These are phyloP conservation scores for Trametes pubescens DNA, from an alignment of 1,284 basidiomycete species.

Conservation along the genomic window DNA sequence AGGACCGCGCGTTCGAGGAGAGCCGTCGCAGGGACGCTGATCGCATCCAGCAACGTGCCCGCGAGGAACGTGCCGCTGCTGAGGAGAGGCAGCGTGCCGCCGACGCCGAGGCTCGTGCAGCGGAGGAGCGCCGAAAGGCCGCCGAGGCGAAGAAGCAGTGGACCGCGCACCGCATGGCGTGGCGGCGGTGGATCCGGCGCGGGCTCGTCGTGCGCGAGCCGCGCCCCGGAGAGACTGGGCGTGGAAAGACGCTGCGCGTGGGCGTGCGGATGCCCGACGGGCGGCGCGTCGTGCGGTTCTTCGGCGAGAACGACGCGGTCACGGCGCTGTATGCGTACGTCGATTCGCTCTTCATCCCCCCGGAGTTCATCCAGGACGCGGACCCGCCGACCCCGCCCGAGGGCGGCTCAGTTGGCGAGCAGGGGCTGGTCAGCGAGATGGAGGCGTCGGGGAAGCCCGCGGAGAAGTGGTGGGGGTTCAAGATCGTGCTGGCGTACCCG, in stretches of 20 bases:
- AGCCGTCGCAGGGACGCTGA: slow-evolving; percentile 76
- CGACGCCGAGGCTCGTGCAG: slow-evolving; percentile 43
- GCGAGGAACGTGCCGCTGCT: slow-evolving; percentile 50
- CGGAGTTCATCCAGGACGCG: slow-evolving; percentile 44
- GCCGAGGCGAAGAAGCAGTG: slow-evolving; percentile 45
- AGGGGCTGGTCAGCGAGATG: slow-evolving; percentile 53
- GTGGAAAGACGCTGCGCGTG: slow-evolving; percentile 56
- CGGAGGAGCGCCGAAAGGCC: slow-evolving; percentile 42
- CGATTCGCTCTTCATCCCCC: slow-evolving; percentile 60
- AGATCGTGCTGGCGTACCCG: slow-evolving; percentile 74
- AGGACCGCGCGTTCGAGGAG: slow-evolving; percentile 81
- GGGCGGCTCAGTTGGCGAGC: slow-evolving; percentile 43
- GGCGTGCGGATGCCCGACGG: slow-evolving; percentile 77
- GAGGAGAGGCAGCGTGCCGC: slow-evolving; percentile 42
- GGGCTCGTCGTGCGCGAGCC: slow-evolving; percentile 49
- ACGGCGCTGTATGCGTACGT: slow-evolving; percentile 76
- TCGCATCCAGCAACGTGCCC: slow-evolving; percentile 62
- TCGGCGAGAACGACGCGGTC: slow-evolving; percentile 59
- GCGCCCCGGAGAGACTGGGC: slow-evolving; percentile 40
- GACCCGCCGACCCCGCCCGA: slow-evolving; percentile 55
- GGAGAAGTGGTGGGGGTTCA: slow-evolving; percentile 76
- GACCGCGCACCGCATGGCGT: slow-evolving; percentile 50
- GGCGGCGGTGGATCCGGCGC: slow-evolving; percentile 59
- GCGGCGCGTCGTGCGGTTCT: slow-evolving; percentile 63
- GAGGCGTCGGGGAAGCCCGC: slow-evolving; percentile 37